Evolutionary conservation across 495 filamentous ascomycete genomes (phyloP), one percentile per base, ranked within the genome.

Genomic region (Coniosporium apollinis): DNA sequence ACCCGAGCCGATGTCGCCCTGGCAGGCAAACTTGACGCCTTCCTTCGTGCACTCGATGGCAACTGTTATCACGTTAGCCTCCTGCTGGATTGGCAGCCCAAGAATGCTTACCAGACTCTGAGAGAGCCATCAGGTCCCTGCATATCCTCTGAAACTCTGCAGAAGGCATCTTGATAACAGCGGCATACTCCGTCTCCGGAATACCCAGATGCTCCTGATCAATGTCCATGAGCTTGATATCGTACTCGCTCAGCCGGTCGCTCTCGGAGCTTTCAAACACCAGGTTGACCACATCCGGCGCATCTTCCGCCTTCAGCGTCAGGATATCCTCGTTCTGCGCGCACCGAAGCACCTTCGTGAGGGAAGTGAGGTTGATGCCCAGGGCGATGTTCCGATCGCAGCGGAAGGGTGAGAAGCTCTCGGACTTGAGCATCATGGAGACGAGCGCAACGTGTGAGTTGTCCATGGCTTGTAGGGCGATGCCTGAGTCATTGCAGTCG

Each of bases 221-320:
- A 56, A 99, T 94, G 58, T 99, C 89, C 91, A 99, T 99, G 43
- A 99, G 70, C 73, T 99, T 99, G 63, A 99, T 78, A 60, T 99
- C 89, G 58, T 96, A 99, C 61, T 96, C 89, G 65, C 81, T 89
- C 41, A 96, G 70, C 33, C 89, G 65, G 57, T 99, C 89, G 45
- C 72, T 82, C 56, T 81, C 80, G 40, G 72, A 65, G 61, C 73
- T 86, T 75, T 99, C 89, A 55, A 99, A 96, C 44, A 87, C 74
- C 40, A 99, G 67, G 66, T 94, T 96, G 32, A 99, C 71, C 15
- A 80, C 77, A 57, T 99, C 89, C 28, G 89, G 89, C 10, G 86
- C 75, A 60, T 99, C 89, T 47, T 96, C 85, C 10, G 89, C 89
- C 75, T 94, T 96, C 47, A 99, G 65, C 18, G 89, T 96, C 33